phyloP scores from a whole-genome alignment of 2,329 filamentous ascomycete species.

The Botrytis byssoidea region DNA sequence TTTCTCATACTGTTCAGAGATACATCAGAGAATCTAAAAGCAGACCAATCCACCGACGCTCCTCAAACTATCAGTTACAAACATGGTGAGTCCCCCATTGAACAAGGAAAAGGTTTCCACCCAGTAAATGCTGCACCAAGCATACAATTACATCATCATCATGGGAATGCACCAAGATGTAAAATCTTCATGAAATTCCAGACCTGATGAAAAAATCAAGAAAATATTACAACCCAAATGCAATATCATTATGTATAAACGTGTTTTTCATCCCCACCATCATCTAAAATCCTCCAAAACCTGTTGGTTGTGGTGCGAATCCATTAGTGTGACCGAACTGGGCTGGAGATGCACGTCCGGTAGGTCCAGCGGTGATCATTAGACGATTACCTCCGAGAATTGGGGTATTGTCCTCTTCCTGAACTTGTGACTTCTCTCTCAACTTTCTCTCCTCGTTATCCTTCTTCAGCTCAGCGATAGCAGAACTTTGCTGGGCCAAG shows the following conservation, averaged over 20 bases:
- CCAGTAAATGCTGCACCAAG: slow-evolving; percentile 28
- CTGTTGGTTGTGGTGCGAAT: slow-evolving; percentile 84
- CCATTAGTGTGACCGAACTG: slow-evolving; percentile 82
- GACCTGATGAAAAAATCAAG: slow-evolving; percentile 29
- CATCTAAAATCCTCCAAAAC: slow-evolving; percentile 57
- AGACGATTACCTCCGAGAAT: slow-evolving; percentile 86
- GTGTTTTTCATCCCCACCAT: slow-evolving; percentile 22
- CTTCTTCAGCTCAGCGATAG: slow-evolving; percentile 81
- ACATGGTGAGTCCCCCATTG: slow-evolving; percentile 20
- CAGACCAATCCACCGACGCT: slow-evolving; percentile 29
- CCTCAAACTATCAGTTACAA: slow-evolving; percentile 37
- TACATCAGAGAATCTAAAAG: slow-evolving; percentile 34
- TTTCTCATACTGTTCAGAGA: slow-evolving; percentile 20
- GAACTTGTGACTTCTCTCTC: slow-evolving; percentile 68
- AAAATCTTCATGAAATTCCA: slow-evolving; percentile 26
- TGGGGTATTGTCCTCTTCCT: slow-evolving; percentile 88
- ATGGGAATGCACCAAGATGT: slow-evolving; percentile 31
- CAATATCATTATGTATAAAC: slow-evolving; percentile 38
- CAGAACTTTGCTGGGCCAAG: slow-evolving; percentile 83
- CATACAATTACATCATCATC: slow-evolving; percentile 37
- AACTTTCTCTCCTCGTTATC: slow-evolving; percentile 95
- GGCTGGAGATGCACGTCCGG: slow-evolving; percentile 51
- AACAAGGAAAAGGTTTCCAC: slow-evolving; percentile 23
- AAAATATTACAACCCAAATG: slow-evolving; percentile 34
- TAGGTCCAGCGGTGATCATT: slow-evolving; percentile 92